phyloP scores from a whole-genome alignment of 1,139 yeast species.

The Pneumocystis carinii region DNA sequence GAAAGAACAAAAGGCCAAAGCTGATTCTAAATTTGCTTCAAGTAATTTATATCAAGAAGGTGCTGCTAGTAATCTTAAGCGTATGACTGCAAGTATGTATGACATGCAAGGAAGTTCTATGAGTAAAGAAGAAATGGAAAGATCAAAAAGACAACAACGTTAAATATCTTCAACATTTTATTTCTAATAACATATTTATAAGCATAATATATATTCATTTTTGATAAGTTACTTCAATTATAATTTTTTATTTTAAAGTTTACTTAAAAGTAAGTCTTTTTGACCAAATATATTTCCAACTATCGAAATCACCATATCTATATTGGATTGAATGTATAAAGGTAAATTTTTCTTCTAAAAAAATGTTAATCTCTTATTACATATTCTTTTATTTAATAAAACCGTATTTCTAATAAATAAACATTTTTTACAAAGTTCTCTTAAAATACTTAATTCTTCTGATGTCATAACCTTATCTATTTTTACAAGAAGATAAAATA shows the following conservation, averaged over 20 bases:
- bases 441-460: slow-evolving; percentile 27
- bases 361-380: slow-evolving; percentile 5
- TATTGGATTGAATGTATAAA: slow-evolving; percentile 16
- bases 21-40: slow-evolving; percentile 43
- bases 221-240: not conserved
- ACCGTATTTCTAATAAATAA: slow-evolving; percentile 17
- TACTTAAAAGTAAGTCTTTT: slow-evolving; percentile 21
- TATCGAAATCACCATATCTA: slow-evolving; percentile 22
- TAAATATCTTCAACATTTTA: not conserved
- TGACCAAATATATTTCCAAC: slow-evolving; percentile 25
- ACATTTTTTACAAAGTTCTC: slow-evolving; percentile 30
- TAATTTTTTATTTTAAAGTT: slow-evolving; percentile 7
- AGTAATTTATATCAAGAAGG: slow-evolving; percentile 55
- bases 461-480: slow-evolving; percentile 27
- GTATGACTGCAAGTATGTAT: slow-evolving; percentile 23
- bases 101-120: not conserved
- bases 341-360: slow-evolving; percentile 14
- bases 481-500: slow-evolving; percentile 26
- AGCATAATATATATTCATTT: slow-evolving; percentile 1
- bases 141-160: not conserved
- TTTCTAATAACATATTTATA: not conserved
- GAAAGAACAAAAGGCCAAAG: slow-evolving; percentile 49
- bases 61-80: slow-evolving; percentile 60
- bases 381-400: slow-evolving; percentile 4
- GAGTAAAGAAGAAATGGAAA: not conserved